These are phyloP conservation scores for Arthrocladium fulminans DNA, from an alignment of 2,329 filamentous ascomycete genomes.

Conservation along the genomic window DNA sequence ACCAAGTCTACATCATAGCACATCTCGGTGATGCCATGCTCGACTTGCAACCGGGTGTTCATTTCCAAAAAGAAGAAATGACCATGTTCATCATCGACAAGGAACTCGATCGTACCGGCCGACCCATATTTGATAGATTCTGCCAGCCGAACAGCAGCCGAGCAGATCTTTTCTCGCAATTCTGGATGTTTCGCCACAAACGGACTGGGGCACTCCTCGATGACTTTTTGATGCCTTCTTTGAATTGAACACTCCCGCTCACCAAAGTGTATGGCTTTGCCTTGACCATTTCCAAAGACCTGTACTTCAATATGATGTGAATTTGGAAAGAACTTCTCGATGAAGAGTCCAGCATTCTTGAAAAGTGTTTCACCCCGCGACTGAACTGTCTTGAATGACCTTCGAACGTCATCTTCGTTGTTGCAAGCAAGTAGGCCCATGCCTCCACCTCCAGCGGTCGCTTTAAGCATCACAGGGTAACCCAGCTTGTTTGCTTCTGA, in stretches of 20 bases:
- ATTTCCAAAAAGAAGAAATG: slow-evolving; percentile 63
- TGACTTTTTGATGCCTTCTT: slow-evolving; percentile 78
- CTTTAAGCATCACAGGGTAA: slow-evolving; percentile 61
- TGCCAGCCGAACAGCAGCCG: slow-evolving; percentile 61
- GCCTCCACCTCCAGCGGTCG: slow-evolving; percentile 69
- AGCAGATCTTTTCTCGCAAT: slow-evolving; percentile 55
- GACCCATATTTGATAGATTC: slow-evolving; percentile 60
- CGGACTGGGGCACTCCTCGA: slow-evolving; percentile 81
- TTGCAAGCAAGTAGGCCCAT: slow-evolving; percentile 76
- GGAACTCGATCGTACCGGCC: slow-evolving; percentile 83
- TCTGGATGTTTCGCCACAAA: slow-evolving; percentile 45
- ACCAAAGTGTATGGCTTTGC: slow-evolving; percentile 71
- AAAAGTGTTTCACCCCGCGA: slow-evolving; percentile 71
- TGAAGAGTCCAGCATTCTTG: slow-evolving; percentile 73
- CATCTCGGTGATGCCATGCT: slow-evolving; percentile 50
- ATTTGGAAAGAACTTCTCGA: slow-evolving; percentile 72
- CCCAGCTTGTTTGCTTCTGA: slow-evolving; percentile 37
- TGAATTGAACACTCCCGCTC: slow-evolving; percentile 86
- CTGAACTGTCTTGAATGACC: slow-evolving; percentile 62
- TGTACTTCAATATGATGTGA: slow-evolving; percentile 85
- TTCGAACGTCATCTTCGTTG: slow-evolving; percentile 57
- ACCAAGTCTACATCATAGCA: slow-evolving; percentile 49
- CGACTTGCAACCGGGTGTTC: slow-evolving; percentile 51
- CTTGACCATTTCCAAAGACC: slow-evolving; percentile 74
- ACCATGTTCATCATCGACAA: slow-evolving; percentile 72